Evolutionary conservation across 108 stramenopile species (phyloP), one percentile per base, ranked within the genome.

Genomic region (Cyclotella choctawhatcheeana): DNA sequence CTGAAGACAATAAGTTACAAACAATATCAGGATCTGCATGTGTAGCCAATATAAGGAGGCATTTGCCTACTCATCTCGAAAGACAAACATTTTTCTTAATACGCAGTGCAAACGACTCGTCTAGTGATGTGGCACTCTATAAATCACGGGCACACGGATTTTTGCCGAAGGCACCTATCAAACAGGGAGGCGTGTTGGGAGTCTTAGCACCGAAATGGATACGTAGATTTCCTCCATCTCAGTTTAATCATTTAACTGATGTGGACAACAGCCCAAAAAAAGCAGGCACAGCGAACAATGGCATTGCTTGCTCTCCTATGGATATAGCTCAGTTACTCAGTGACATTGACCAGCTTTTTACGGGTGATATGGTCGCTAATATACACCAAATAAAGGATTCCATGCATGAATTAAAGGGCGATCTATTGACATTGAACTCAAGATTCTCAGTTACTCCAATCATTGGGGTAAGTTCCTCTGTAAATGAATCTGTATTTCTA

Each of bases 61-160:
- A 50, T 16, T 18, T 82, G 14, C 51, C 73, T 16, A 64, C 64
- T 5, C 55, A 77, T 43, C 76, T 77, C 27, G 81, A 82, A 60
- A 55, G 30, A 16, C 24, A 12, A 3, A 51, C 78, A 21, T 37
- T 73, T 29, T 55, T 84, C 2, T 61, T 90, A 20, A 74, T 90
- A 31, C 79, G 89, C 26, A 79, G 76, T 27, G 89, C 89, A n/a
- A 90, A 90, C 60, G 89, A 90, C 60, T 86, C 86, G 12, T 58
- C 69, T 25, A 72, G 72, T 27, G 89, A 90, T 59, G 63, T 86
- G 44, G 83, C 79, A n/a, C 55, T 84, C 22, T 90, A 90, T 70
- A 79, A 82, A 2, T 24, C 83, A 10, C 67, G 89, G 43, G 89
- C 89, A 16, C 89, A 90, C 64, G 89, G 89, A 20, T 87, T 81